phyloP scores from a whole-genome alignment of 2,329 filamentous ascomycete species.

The Clarireedia hainanense region DNA sequence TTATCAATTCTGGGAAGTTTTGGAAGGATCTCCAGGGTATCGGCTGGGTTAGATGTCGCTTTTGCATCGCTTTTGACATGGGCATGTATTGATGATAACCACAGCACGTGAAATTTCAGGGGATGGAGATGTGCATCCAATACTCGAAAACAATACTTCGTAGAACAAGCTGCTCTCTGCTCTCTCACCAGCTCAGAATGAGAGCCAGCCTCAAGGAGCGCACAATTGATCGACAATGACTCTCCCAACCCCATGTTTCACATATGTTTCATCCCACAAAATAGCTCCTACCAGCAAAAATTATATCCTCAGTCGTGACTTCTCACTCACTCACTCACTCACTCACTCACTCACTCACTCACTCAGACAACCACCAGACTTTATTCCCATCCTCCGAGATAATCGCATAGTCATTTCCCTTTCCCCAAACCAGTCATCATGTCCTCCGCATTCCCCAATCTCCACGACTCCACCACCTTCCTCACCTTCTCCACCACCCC shows the following conservation, averaged over 20 bases:
- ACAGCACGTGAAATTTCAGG: background rate
- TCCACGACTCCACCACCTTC: constrained; percentile 17
- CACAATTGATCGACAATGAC: background rate
- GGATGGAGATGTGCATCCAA: background rate
- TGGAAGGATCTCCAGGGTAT: background rate
- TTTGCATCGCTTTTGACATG: background rate
- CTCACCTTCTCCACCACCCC: constrained; percentile 17
- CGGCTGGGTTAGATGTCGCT: no score
- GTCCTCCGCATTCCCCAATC: constrained; percentile 13
- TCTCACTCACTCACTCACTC: background rate
- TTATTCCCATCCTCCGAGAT: background rate
- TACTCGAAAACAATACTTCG: background rate
- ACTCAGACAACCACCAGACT: no score
- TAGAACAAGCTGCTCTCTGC: background rate
- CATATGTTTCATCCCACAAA: background rate
- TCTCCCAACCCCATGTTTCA: background rate
- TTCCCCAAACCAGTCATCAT: background rate
- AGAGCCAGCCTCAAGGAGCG: background rate
- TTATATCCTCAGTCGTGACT: background rate
- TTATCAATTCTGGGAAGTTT: background rate
- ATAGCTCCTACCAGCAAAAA: background rate
- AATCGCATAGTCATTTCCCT: background rate
- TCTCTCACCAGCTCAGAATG: background rate
- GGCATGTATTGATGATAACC: background rate
- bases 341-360: background rate